phyloP scores from a whole-genome alignment of 2,329 filamentous ascomycete species.

The Penicillium sp. region DNA sequence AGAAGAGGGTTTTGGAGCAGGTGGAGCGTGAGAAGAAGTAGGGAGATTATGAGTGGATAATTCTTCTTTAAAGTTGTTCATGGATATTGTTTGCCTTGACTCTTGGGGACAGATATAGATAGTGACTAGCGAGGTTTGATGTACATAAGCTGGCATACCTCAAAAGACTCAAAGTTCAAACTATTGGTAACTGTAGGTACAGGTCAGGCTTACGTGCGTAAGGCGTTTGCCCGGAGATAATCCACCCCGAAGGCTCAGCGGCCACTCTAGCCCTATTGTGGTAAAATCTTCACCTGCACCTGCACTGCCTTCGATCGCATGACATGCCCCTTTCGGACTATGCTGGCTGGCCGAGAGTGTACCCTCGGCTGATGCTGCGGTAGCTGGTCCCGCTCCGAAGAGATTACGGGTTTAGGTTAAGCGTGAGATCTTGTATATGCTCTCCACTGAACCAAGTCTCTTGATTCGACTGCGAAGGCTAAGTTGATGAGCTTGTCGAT shows the following conservation, averaged over 20 bases:
- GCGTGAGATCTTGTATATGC: not conserved
- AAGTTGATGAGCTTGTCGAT: too few species aligned
- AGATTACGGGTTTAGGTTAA: not conserved
- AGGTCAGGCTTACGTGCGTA: not conserved
- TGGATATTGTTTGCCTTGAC: not conserved
- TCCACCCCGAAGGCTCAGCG: not conserved
- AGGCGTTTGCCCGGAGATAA: not conserved
- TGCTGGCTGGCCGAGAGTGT: not conserved
- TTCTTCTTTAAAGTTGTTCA: not conserved
- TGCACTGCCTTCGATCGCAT: not conserved
- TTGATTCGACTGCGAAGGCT: not conserved
- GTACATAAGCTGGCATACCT: not conserved
- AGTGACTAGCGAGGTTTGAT: not conserved
- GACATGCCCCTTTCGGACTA: not conserved
- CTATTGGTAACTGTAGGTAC: too few species aligned
- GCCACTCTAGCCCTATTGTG: not conserved
- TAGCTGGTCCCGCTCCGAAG: not conserved
- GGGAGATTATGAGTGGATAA: too few species aligned
- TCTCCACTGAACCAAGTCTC: too few species aligned
- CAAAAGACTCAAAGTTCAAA: too few species aligned
- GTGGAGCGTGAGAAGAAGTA: slow-evolving; percentile 11
- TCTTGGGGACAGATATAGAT: not conserved
- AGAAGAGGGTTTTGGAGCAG: slow-evolving; percentile 62
- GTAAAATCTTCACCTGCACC: not conserved
- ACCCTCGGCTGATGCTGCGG: not conserved